Evolutionary conservation across 1,284 basidiomycete species (phyloP), one percentile per base, ranked within the genome.

Genomic region (Coniferiporia weirii): DNA sequence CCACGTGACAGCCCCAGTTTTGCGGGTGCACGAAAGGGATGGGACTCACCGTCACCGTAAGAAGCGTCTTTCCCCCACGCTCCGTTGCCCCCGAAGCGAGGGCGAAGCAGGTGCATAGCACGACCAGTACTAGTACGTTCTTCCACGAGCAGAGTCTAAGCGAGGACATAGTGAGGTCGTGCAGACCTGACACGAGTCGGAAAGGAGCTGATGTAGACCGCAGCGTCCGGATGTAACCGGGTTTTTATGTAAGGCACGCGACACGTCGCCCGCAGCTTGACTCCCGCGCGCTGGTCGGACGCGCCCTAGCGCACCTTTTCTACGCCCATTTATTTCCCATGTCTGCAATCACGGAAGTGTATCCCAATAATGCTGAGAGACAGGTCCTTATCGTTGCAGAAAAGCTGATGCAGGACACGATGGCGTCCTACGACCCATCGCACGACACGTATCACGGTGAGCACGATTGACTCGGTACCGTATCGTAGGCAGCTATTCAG

Each of bases 371-470:
- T 12, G 43, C 40, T 38, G 50, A 61, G 36, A 32, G 15, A 2
- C 38, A 53, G 19, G 49, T 57, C 17, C 32, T 61, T 5, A 7
- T 6, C 15, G 49, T 43, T 5, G 54, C 59, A 46, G 59, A 61
- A 32, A 49, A 57, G 34, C 20, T 61, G 27, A 93, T 93, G 83
- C 70, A 79, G 54, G 76, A 83, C 45, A 84, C 84, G 1, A 94
- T 95, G 92, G 80, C 84, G 3, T 76, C 82, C 64, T 94, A 94
- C 70, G 95, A 96, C 69, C 88, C 93, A 0, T 93, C 91, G 15
- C 95, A 97, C 70, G 94, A 97, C 72, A 85, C 80, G 65, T 87
- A 86, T 63, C 95, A 97, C 68, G 92, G 92, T 90, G 63, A 67
- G 82, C 36, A 27, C 27, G 27, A 27, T 27, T 27, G 27, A 5